Conservation (phyloP, 2,329 filamentous ascomycete species). For the Camptophora hylomeconis region DNA sequence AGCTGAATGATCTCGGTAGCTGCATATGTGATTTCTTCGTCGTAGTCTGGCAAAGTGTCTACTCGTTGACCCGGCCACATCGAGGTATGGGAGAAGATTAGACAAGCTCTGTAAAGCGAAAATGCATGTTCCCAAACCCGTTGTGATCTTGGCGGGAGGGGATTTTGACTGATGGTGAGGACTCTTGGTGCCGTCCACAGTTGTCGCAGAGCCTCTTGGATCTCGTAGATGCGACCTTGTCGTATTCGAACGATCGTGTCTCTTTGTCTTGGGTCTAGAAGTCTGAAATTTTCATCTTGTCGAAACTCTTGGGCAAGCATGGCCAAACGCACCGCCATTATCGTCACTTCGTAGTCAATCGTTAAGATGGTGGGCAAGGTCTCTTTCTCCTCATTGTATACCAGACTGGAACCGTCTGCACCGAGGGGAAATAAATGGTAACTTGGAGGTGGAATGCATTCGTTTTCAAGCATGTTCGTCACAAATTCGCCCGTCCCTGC, state of each 20-base stretch:
- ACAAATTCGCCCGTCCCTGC: conserved; percentile 39
- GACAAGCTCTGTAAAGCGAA: conserved; percentile 35
- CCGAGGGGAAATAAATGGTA: conserved; percentile 26
- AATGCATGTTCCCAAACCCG: conserved; percentile 33
- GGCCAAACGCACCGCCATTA: conserved; percentile 32
- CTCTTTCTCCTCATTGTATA: conserved; percentile 25
- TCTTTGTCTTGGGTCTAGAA: conserved; percentile 10
- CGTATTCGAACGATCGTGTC: conserved; percentile 17
- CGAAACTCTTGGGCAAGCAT: conserved; percentile 30
- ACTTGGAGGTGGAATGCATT: conserved; percentile 32
- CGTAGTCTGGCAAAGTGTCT: conserved; percentile 25
- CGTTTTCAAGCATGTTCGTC: conserved; percentile 32
- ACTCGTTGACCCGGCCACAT: conserved; percentile 38
- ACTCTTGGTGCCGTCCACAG: conserved; percentile 27
- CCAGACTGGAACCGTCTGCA: conserved; percentile 22
- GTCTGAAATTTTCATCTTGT: conserved; percentile 19
- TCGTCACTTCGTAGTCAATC: conserved; percentile 32
- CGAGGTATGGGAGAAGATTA: conserved; percentile 41
- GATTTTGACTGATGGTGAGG: conserved; percentile 23
- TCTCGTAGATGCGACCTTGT: conserved; percentile 22
- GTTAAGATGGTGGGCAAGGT: conserved; percentile 29
- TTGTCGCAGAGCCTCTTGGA: conserved; percentile 25
- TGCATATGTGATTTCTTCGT: conserved; percentile 32
- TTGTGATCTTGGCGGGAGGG: conserved; percentile 23
- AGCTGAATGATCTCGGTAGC: conserved; percentile 33